phyloP scores from a whole-genome alignment of 2,329 filamentous ascomycete species.

The Colletotrichum brevisporum region DNA sequence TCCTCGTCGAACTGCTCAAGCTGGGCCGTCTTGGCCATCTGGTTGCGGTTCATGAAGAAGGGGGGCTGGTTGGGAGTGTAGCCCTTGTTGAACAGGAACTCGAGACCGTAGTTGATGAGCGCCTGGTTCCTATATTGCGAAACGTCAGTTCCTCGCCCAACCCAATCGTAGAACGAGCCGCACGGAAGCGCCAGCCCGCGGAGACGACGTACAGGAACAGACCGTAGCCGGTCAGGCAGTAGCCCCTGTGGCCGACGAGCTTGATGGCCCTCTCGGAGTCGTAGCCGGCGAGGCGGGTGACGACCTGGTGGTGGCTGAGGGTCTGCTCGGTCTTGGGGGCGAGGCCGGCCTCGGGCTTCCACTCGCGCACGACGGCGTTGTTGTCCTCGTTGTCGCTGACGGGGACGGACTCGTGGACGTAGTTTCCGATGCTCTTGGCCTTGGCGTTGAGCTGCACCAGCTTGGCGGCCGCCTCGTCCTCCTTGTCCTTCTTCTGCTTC shows the following conservation, averaged over 20 bases:
- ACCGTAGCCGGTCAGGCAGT: constrained; percentile 91
- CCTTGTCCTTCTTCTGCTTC: constrained; percentile 84
- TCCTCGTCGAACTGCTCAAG: constrained; percentile 98
- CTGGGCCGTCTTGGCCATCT: constrained; percentile 98
- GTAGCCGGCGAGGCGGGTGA: constrained; percentile 89
- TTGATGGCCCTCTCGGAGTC: constrained; percentile 94
- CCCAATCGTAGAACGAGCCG: constrained; percentile 37
- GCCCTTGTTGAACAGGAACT: constrained; percentile 86
- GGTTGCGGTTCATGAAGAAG: constrained; percentile 62
- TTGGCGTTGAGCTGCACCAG: constrained; percentile 74
- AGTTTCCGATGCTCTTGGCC: constrained; percentile 88
- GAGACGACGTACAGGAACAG: constrained; percentile 73
- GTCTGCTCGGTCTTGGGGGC: constrained; percentile 76
- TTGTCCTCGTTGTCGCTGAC: constrained; percentile 87
- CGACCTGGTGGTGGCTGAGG: constrained; percentile 95
- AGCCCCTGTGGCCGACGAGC: constrained; percentile 93
- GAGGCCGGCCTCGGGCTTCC: constrained; percentile 82
- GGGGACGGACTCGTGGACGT: constrained; percentile 90
- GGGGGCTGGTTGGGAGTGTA: constrained; percentile 71
- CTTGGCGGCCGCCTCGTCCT: constrained; percentile 82
- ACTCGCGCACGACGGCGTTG: constrained; percentile 82
- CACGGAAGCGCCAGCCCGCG: neutral
- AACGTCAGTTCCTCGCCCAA: constrained; percentile 25
- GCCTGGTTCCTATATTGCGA: constrained; percentile 77
- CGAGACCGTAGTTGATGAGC: constrained; percentile 93